Conservation (phyloP, 192 early-diverging fungal species). For the Coemansia sp. region DNA sequence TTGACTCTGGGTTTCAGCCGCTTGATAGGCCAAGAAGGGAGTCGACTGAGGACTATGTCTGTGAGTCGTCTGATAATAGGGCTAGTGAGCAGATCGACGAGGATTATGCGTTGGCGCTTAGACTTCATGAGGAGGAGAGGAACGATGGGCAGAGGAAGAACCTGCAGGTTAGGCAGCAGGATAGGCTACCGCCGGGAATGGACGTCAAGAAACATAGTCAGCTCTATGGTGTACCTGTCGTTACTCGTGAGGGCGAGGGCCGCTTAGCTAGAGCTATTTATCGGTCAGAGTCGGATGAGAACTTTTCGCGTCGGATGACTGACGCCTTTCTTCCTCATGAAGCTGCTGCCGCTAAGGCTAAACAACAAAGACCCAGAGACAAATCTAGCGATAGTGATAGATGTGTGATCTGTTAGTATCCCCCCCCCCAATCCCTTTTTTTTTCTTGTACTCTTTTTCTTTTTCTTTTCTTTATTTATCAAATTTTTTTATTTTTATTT, state of each 20-base stretch:
- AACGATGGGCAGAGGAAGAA: slow-evolving; percentile 2
- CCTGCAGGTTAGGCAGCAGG: slow-evolving; percentile 42
- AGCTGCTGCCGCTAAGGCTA: neutral
- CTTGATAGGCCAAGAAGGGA: neutral
- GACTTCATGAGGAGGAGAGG: slow-evolving; percentile 52
- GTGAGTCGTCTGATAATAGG: slow-evolving; percentile 6
- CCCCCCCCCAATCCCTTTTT: neutral
- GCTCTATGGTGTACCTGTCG: slow-evolving; percentile 46
- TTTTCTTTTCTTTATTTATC: neutral
- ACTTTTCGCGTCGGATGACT: slow-evolving; percentile 35
- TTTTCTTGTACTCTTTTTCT: slow-evolving; percentile 14
- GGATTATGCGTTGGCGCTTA: slow-evolving; percentile 55
- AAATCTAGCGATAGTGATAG: slow-evolving; percentile 10
- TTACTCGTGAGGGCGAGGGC: slow-evolving; percentile 16
- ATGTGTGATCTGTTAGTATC: slow-evolving; percentile 21
- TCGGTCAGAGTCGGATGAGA: slow-evolving; percentile 24
- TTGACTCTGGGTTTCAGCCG: slow-evolving; percentile 60
- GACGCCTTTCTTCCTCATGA: slow-evolving; percentile 33
- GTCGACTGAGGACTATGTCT: slow-evolving; percentile 25
- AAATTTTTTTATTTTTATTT: neutral
- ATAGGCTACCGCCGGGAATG: slow-evolving; percentile 47
- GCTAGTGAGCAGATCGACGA: slow-evolving; percentile 40
- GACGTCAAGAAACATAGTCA: neutral
- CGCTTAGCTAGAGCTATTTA: slow-evolving; percentile 16
- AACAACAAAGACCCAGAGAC: slow-evolving; percentile 6